Base-by-base conservation (phyloP, 306 rosid genomes). In the Vigna trinervia region DNA sequence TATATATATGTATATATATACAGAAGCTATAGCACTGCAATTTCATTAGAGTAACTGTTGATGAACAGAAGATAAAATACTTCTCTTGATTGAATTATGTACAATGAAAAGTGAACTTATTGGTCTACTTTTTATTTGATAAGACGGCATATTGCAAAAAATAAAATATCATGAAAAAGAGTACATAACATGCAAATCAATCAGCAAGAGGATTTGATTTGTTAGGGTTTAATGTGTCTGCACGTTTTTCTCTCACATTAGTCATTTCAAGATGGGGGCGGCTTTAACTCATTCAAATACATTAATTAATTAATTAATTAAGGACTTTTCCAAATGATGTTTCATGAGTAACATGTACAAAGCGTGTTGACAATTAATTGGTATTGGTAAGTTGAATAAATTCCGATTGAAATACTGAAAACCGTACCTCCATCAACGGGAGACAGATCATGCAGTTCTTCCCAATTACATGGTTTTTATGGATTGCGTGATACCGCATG, bases 371-470 rank as follows among this genome's bases (percentile, higher is more conserved):
- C 12, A 2, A 19, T 39, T 28, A 38, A 66, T 53, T 65, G 61
- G 51, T 14, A 14, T 43, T 66, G 39, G 10, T 5, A 11, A 22
- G 13, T 66, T 69, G 41, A 45, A 12, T 45, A 11, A 45, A 45
- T 69, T 69, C 15, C 36, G 19, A 69, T 43, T 26, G 69, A 77
- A 39, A 17, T 38, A 74, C 30, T 26, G 6, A 74, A 59, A 51
- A 50, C 41, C 19, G 32, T 45, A 68, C 71, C 61, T 79, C 13
- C 73, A 79, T 63, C 78, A 62, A 52, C 59, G 51, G 66, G 75
- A 34, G 38, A 80, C 32, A 32, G 77, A 34, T 20, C 50, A 45
- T 30, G 46, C 60, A 80, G 8, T 28, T 66, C 28, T 30, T 8
- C n/a, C 47, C 13, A 74, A 45, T 56, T 54, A 9, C 54, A n/a